A percentile compares a stretch with the other conserved stretches of the same genome.
Evolutionary conservation across 495 filamentous ascomycete species (phyloP).

Genomic region (Elaphomyces granulatus): DNA sequence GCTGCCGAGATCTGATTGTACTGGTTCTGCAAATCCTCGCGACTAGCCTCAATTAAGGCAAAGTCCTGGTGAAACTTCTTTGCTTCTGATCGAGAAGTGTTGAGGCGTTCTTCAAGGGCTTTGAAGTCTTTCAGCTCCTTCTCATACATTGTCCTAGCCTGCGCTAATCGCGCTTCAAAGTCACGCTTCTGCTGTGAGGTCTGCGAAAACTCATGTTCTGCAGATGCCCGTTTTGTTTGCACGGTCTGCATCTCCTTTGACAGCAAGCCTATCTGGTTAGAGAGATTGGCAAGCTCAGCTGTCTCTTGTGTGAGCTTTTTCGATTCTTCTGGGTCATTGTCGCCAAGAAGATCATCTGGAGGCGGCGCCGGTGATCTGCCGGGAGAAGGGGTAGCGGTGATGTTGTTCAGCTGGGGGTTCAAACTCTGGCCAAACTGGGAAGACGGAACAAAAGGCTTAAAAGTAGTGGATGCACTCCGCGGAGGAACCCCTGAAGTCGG

Average conservation of each 20-base stretch:
- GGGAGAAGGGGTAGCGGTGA: slow-evolving; percentile 37
- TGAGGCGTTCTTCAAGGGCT: slow-evolving; percentile 68
- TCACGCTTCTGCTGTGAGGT: slow-evolving; percentile 75
- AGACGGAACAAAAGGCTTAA: slow-evolving; percentile 83
- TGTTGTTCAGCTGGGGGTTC: slow-evolving; percentile 62
- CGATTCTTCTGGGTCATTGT: slow-evolving; percentile 78
- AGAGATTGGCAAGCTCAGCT: slow-evolving; percentile 87
- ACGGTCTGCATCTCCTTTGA: slow-evolving; percentile 89
- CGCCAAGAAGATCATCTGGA: slow-evolving; percentile 85
- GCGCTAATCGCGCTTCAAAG: slow-evolving; percentile 73
- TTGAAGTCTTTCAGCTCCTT: slow-evolving; percentile 81
- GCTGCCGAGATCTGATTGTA: slow-evolving; percentile 60
- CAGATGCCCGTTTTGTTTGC: slow-evolving; percentile 59
- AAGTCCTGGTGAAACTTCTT: slow-evolving; percentile 69
- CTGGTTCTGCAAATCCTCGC: slow-evolving; percentile 74
- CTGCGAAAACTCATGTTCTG: slow-evolving; percentile 66
- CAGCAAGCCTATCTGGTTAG: slow-evolving; percentile 81
- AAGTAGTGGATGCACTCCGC: slow-evolving; percentile 34
- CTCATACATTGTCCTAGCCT: slow-evolving; percentile 77
- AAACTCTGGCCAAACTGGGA: slow-evolving; percentile 81
- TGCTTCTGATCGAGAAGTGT: slow-evolving; percentile 59
- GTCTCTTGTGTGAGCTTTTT: slow-evolving; percentile 80
- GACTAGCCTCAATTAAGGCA: slow-evolving; percentile 62
- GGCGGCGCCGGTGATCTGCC: slow-evolving; percentile 37
- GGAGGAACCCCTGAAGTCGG: slow-evolving; percentile 25